Evolutionary conservation across 2,329 filamentous ascomycete species (phyloP), one percentile per base, ranked within the genome.

Genomic region (Aureobasidium lini): DNA sequence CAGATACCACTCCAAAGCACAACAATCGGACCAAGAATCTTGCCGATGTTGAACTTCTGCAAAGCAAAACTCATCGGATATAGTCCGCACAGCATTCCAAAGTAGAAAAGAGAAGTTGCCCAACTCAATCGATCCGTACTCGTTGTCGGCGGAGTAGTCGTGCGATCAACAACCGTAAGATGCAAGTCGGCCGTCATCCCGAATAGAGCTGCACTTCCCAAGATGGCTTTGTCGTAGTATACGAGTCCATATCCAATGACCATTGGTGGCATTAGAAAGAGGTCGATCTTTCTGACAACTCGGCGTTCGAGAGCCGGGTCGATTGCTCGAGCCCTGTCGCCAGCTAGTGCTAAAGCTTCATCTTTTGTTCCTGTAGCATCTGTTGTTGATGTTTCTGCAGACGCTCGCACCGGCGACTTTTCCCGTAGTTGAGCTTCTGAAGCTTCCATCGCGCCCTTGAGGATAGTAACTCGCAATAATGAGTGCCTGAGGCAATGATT

Each of bases 31-130:
- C 86, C 86, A 2, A 91, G 78, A 1, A 87, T 81, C 48, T 79
- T 78, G n/a, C 84, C 81, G 1, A 84, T 77, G 61, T 83, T 77
- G 74, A 89, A 88, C 18, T 82, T 81, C 70, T 91, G 88, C 1
- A 89, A 76, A 0, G 82, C 76, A 61, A 87, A 89, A 0, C 85
- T 86, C 81, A 90, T 84, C 1, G 87, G 88, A 62, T 89, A 90
- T 3, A 88, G 75, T 0, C 88, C 88, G 0, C 81, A 84, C 2
- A 92, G 78, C 86, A 89, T 88, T 39, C 88, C 88, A 64, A 91
- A 90, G 75, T 90, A 91, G 75, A 91, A 90, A 66, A 90, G 77
- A 0, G 86, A 90, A 0, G 87, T 90, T 2, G 88, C 88, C 88
- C 87, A 91, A 64, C 81, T 85, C 31, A 91, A 79, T 10, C 88